These are phyloP conservation scores for Crithidia expoeki DNA, from an alignment of 208 protist genomes.

Conservation along the genomic window DNA sequence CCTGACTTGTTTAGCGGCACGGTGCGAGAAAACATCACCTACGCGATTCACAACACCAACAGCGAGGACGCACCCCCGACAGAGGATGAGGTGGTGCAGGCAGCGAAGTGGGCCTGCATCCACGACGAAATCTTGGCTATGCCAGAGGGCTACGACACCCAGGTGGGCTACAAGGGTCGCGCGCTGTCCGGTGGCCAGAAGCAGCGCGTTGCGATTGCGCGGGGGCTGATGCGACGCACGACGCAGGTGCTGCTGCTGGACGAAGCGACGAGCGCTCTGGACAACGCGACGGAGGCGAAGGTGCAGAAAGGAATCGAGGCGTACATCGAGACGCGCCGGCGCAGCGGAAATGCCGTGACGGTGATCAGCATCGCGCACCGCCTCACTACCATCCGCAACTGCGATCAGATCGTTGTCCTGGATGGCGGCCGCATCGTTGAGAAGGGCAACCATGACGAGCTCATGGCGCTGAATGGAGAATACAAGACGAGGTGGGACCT, in stretches of 20 bases:
- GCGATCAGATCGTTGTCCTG: constrained; percentile 75
- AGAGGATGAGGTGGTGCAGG: constrained; percentile 69
- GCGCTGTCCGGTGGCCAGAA: constrained; percentile 73
- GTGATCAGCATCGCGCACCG: constrained; percentile 87
- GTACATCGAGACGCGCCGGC: constrained; percentile 25
- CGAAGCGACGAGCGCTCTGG: constrained; percentile 86
- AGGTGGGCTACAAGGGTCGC: constrained; percentile 72
- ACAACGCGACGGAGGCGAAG: constrained; percentile 77
- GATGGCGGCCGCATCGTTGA: constrained; percentile 76
- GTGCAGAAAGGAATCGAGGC: constrained; percentile 73
- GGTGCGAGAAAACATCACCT: constrained; percentile 92
- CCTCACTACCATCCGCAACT: constrained; percentile 79
- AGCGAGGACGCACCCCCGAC: constrained; percentile 21
- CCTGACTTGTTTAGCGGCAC: constrained; percentile 91
- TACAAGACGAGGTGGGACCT: constrained; percentile 73
- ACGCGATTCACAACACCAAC: constrained; percentile 37
- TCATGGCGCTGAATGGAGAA: constrained; percentile 76
- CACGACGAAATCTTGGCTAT: constrained; percentile 58
- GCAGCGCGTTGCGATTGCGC: constrained; percentile 75
- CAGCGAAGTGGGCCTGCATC: constrained; percentile 50
- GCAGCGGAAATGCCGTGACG: constrained; percentile 44
- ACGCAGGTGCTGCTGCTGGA: constrained; percentile 74
- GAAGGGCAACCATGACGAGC: constrained; percentile 74
- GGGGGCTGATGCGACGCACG: constrained; percentile 66
- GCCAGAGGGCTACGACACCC: constrained; percentile 65